Conservation (phyloP, 2,329 filamentous ascomycete genomes). For the Beauveria brongniartii region DNA sequence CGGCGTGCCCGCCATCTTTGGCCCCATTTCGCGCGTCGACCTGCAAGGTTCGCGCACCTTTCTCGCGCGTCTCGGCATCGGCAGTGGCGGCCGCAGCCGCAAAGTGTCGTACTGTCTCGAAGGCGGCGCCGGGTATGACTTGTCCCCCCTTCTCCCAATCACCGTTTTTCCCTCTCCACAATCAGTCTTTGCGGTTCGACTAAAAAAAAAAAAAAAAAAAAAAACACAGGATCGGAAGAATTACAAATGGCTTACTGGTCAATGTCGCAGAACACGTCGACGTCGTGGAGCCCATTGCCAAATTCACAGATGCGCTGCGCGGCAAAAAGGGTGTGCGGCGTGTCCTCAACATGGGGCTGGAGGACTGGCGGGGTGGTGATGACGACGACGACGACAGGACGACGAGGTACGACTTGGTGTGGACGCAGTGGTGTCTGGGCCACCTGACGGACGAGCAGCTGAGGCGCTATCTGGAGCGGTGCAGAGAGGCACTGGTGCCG, state of each 20-base stretch:
- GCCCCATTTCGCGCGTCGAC: constrained; percentile 51
- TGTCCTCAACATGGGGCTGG: constrained; percentile 65
- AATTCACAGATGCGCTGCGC: constrained; percentile 62
- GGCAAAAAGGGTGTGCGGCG: constrained; percentile 49
- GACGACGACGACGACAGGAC: constrained; percentile 30
- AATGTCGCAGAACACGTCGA: constrained; percentile 65
- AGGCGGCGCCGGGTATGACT: constrained; percentile 31
- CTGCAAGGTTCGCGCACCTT: constrained; percentile 63
- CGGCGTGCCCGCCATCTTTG: constrained; percentile 39
- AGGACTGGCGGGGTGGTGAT: constrained; percentile 51
- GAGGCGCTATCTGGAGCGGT: constrained; percentile 55
- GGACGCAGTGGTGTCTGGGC: constrained; percentile 85
- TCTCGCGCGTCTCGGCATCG: constrained; percentile 53
- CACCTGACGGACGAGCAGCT: constrained; percentile 72
- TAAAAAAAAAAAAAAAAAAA: no score
- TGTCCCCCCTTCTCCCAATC: not conserved
- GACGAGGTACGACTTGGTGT: constrained; percentile 70
- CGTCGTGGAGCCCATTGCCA: constrained; percentile 74
- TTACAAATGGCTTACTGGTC: constrained; percentile 71
- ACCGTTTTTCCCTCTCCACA: not conserved
- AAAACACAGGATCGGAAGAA: constrained; percentile 61
- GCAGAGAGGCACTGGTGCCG: constrained; percentile 34
- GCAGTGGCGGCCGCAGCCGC: constrained; percentile 21
- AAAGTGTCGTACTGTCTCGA: constrained; percentile 25
- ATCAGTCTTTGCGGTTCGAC: not conserved